These are phyloP conservation scores for Mycena maculata DNA, from an alignment of 768 basidiomycete genomes.

Conservation along the genomic window DNA sequence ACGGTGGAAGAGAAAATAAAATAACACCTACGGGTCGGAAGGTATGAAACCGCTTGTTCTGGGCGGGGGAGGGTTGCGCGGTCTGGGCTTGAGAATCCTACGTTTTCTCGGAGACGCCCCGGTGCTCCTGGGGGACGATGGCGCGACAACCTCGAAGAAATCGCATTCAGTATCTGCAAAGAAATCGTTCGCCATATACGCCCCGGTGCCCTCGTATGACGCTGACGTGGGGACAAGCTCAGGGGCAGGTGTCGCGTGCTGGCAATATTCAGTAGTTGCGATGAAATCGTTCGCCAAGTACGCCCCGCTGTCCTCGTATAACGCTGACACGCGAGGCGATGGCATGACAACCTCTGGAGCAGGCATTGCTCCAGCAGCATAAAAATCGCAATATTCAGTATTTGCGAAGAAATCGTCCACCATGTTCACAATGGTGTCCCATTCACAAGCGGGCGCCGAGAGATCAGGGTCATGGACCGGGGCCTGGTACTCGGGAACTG, in stretches of 20 bases:
- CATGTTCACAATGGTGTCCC: constrained; percentile 7
- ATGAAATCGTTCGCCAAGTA: too few species aligned
- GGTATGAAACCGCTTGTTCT: constrained; percentile 11
- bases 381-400: constrained; percentile 5
- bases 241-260: too few species aligned
- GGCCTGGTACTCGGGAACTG: neutral
- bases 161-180: too few species aligned
- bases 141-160: too few species aligned
- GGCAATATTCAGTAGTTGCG: too few species aligned
- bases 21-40: constrained; percentile 24
- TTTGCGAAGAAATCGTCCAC: constrained; percentile 7
- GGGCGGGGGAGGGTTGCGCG: neutral
- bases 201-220: too few species aligned
- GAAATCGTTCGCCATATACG: too few species aligned
- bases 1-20: neutral
- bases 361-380: neutral
- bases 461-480: neutral
- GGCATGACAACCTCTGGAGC: too few species aligned
- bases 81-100: neutral
- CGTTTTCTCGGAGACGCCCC: neutral
- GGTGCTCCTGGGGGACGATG: neutral
- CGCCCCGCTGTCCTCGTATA: neutral
- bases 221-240: too few species aligned
- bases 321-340: neutral
- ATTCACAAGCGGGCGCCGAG: neutral